phyloP scores from a whole-genome alignment of 192 early-diverging fungal genomes.

The Coemansia sp. region DNA sequence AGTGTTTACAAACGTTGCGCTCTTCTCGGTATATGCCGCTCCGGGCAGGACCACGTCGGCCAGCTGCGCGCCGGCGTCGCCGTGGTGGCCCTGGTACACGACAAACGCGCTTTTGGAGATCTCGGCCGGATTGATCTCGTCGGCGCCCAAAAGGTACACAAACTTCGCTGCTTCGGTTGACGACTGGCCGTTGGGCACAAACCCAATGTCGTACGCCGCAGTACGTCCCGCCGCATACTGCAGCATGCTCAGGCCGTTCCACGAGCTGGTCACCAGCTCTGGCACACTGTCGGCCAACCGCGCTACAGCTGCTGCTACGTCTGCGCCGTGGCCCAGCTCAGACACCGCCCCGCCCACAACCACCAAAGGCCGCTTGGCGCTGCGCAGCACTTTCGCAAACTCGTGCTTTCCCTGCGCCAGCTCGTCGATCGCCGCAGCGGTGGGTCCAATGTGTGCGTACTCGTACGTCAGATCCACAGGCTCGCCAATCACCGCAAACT shows the following conservation, averaged over 20 bases:
- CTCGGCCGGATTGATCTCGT: slow-evolving; percentile 73
- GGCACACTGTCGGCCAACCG: slow-evolving; percentile 69
- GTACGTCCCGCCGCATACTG: slow-evolving; percentile 85
- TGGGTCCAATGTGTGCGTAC: slow-evolving; percentile 77
- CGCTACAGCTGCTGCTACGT: slow-evolving; percentile 74
- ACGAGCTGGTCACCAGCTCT: slow-evolving; percentile 69
- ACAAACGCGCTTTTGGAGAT: slow-evolving; percentile 92
- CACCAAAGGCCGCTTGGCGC: slow-evolving; percentile 90
- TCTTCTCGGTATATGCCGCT: slow-evolving; percentile 95
- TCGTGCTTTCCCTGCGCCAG: slow-evolving; percentile 67
- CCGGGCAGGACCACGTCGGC: slow-evolving; percentile 97
- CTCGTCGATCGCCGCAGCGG: slow-evolving; percentile 64
- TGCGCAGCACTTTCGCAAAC: slow-evolving; percentile 72
- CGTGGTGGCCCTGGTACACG: slow-evolving; percentile 99
- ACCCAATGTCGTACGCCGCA: slow-evolving; percentile 91
- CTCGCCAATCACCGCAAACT: slow-evolving; percentile 81
- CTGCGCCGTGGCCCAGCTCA: slow-evolving; percentile 66
- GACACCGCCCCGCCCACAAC: slow-evolving; percentile 80
- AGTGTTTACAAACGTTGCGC: slow-evolving; percentile 93
- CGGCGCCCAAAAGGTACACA: slow-evolving; percentile 91
- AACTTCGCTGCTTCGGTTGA: slow-evolving; percentile 54
- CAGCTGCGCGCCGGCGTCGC: slow-evolving; percentile 90
- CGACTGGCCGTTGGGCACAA: slow-evolving; percentile 62
- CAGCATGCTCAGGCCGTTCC: slow-evolving; percentile 91
- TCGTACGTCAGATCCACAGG: slow-evolving; percentile 85